Evolutionary conservation across 2,329 filamentous ascomycete species (phyloP).

Genomic region (Coleophoma cylindrospora): DNA sequence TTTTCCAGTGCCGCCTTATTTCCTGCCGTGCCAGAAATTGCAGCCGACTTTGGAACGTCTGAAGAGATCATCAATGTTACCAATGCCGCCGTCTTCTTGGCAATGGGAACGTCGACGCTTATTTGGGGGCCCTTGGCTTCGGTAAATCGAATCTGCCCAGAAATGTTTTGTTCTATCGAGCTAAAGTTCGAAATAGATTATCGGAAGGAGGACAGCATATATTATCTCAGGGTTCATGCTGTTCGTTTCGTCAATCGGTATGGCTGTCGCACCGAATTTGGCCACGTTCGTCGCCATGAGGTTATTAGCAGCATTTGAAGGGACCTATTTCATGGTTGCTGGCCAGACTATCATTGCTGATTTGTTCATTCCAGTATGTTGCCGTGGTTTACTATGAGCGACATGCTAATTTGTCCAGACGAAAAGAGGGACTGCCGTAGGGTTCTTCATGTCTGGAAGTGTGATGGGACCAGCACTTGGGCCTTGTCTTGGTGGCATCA

Average conservation of each 20-base stretch:
- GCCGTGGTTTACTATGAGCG: background rate
- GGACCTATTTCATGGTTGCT: slow-evolving; percentile 11
- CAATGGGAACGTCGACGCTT: slow-evolving; percentile 9
- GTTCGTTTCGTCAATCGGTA: slow-evolving; percentile 5
- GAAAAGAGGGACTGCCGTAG: slow-evolving; percentile 36
- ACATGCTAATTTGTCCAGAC: slow-evolving; percentile 13
- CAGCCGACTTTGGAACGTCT: slow-evolving; percentile 29
- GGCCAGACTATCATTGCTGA: slow-evolving; percentile 11
- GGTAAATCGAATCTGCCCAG: background rate
- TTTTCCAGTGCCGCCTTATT: slow-evolving; percentile 37
- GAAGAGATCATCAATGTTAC: slow-evolving; percentile 16
- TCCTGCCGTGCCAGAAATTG: slow-evolving; percentile 33
- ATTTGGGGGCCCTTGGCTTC: slow-evolving; percentile 8
- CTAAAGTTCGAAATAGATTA: background rate
- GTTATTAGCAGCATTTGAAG: slow-evolving; percentile 6
- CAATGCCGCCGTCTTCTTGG: slow-evolving; percentile 9
- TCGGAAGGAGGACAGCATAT: slow-evolving; percentile 9
- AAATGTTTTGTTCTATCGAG: too few relatives aligned
- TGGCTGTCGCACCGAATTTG: slow-evolving; percentile 5
- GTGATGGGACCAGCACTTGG: slow-evolving; percentile 34
- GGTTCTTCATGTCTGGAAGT: slow-evolving; percentile 36
- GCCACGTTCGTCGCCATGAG: slow-evolving; percentile 6
- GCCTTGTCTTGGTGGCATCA: slow-evolving; percentile 26
- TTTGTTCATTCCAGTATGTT: slow-evolving; percentile 9
- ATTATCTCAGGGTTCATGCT: slow-evolving; percentile 7